Percentiles rank a stretch among this genome's conserved stretches.
These are phyloP conservation scores for Pholiota conissans DNA, from an alignment of 768 basidiomycete genomes.

Conservation along the genomic window DNA sequence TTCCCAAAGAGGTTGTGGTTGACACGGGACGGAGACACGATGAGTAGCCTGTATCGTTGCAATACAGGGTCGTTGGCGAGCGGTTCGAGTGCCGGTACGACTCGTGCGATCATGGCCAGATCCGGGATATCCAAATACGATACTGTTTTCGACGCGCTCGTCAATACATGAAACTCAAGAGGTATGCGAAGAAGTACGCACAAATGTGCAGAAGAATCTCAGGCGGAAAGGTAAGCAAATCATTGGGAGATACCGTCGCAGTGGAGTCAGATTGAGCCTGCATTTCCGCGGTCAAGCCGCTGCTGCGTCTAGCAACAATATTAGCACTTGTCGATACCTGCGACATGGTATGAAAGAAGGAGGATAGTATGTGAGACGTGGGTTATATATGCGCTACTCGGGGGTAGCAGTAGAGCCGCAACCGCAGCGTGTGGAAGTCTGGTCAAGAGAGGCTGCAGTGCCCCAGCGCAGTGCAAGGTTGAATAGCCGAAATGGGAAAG, in stretches of 20 bases:
- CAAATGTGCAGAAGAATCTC: constrained; percentile 63
- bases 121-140: constrained; percentile 77
- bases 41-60: constrained; percentile 57
- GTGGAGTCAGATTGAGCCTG: neutral
- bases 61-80: constrained; percentile 65
- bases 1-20: constrained; percentile 63
- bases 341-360: neutral
- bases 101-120: constrained; percentile 50
- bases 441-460: neutral
- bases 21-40: constrained; percentile 68
- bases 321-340: neutral
- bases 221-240: constrained; percentile 44
- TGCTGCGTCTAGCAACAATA: neutral
- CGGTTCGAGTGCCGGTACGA: constrained; percentile 44
- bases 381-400: neutral
- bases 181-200: constrained; percentile 34
- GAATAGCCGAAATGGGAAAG: neutral
- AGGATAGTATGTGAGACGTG: no score
- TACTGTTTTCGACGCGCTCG: no score
- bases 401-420: neutral
- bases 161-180: no score
- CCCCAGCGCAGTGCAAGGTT: neutral
- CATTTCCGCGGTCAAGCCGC: neutral
- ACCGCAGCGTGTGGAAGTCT: constrained; percentile 5
- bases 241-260: constrained; percentile 2